Evolutionary conservation across 192 early-diverging fungal genomes (phyloP).

Genomic region (Coemansia umbellata): DNA sequence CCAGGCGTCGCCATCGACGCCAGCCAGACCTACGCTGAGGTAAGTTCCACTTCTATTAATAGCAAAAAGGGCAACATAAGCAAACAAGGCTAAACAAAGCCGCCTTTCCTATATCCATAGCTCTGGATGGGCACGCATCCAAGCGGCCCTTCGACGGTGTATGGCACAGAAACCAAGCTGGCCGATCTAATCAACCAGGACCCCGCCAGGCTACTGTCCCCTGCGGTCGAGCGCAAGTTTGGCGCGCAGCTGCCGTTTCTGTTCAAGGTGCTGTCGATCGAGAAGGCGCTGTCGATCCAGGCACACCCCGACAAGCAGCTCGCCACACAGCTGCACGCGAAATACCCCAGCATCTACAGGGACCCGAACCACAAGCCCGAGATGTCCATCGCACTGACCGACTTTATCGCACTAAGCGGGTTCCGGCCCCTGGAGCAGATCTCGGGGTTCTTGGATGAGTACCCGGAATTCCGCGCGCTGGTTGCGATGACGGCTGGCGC

Average conservation of each 20-base stretch:
- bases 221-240: conserved; percentile 58
- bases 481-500: conserved; percentile 55
- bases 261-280: conserved; percentile 90
- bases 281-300: conserved; percentile 93
- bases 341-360: conserved; percentile 85
- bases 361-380: conserved; percentile 94
- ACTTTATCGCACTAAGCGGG: conserved; percentile 91
- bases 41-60: conserved; percentile 36
- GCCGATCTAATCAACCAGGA: conserved; percentile 57
- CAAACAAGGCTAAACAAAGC: no score
- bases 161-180: conserved; percentile 36
- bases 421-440: conserved; percentile 87
- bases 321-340: conserved; percentile 66
- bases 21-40: conserved; percentile 81
- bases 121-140: conserved; percentile 99
- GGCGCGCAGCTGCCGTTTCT: conserved; percentile 88
- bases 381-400: conserved; percentile 94
- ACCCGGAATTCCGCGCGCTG: conserved; percentile 75
- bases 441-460: conserved; percentile 54
- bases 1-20: conserved; percentile 57
- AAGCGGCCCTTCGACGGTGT: conserved; percentile 71
- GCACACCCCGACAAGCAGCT: conserved; percentile 94
- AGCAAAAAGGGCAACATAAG: not conserved
- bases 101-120: conserved; percentile 33
- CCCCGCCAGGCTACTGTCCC: conserved; percentile 50